Evolutionary conservation across 176 grass and related monocot genomes (phyloP).

Genomic region (Lolium multiflorum): DNA sequence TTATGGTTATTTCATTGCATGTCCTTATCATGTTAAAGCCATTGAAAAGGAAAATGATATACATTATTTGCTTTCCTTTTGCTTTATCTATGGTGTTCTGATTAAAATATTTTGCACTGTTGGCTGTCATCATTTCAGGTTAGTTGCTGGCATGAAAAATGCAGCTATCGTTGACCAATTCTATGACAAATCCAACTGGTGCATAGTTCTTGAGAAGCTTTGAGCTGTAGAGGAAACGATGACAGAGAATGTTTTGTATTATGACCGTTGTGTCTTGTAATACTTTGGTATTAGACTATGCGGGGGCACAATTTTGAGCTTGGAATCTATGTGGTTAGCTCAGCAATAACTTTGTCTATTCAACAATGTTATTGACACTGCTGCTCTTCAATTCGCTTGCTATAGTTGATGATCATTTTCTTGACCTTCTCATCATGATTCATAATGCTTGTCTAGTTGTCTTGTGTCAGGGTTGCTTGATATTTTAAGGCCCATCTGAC

Average conservation of each 20-base stretch:
- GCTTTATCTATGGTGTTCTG: constrained; percentile 11
- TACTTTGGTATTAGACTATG: not conserved
- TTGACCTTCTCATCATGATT: too few species aligned
- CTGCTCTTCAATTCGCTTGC: too few species aligned
- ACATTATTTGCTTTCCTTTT: constrained; percentile 27
- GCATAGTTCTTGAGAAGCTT: constrained; percentile 91
- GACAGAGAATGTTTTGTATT: not conserved
- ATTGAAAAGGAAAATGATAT: not conserved
- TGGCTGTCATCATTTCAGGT: constrained; percentile 57
- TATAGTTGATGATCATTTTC: too few species aligned
- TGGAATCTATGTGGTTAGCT: constrained; percentile 5
- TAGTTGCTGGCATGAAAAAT: constrained; percentile 81
- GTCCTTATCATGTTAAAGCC: not conserved
- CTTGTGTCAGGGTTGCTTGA: too few species aligned
- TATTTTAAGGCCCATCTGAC: too few species aligned
- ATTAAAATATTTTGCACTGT: constrained; percentile 35
- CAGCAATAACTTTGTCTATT: not conserved
- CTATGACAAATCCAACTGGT: constrained; percentile 99
- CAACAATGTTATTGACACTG: too few species aligned
- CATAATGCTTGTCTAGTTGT: too few species aligned
- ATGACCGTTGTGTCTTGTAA: constrained; percentile 19
- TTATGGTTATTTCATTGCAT: constrained; percentile 14
- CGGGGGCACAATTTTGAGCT: constrained; percentile 19
- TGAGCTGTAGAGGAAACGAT: constrained; percentile 23
- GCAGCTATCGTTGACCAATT: constrained; percentile 73